A percentile compares a stretch with the other conserved stretches of the same genome.
These are phyloP conservation scores for Eremochloa ophiuroides DNA, from an alignment of 176 grass and related monocot genomes.

Conservation along the genomic window DNA sequence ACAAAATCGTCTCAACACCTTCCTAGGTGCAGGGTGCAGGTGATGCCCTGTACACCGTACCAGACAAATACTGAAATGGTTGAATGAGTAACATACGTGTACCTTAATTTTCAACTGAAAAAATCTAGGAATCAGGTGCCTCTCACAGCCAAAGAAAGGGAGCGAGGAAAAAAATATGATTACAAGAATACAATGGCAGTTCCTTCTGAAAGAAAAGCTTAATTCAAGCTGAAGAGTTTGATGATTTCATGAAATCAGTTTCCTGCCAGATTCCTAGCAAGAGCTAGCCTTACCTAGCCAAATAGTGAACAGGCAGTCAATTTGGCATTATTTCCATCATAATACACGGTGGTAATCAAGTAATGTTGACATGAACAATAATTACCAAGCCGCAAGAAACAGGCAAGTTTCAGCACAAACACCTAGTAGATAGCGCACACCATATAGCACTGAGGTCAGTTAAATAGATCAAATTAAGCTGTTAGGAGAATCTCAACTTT, in stretches of 20 bases:
- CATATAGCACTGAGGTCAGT: background rate
- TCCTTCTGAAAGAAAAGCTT: background rate
- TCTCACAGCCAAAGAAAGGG: background rate
- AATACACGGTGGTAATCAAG: background rate
- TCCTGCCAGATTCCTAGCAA: background rate
- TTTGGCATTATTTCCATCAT: background rate
- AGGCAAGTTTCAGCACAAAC: background rate
- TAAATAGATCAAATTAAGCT: background rate
- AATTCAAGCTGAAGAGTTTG: background rate
- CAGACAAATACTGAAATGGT: background rate
- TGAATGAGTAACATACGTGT: background rate
- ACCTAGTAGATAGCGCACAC: background rate
- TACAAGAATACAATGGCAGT: background rate
- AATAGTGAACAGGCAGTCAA: background rate
- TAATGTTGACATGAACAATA: background rate
- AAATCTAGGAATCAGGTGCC: background rate
- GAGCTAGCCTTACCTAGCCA: background rate
- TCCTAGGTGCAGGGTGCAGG: background rate
- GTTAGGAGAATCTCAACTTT: background rate
- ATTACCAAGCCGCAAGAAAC: background rate
- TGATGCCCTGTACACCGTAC: background rate
- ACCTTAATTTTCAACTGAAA: background rate
- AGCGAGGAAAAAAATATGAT: background rate
- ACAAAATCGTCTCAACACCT: slow-evolving; percentile 7
- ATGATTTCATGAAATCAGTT: background rate